A percentile compares a stretch with the other conserved stretches of the same genome.
Conservation (phyloP, 257 asterid genomes). For the Solanum boliviense region DNA sequence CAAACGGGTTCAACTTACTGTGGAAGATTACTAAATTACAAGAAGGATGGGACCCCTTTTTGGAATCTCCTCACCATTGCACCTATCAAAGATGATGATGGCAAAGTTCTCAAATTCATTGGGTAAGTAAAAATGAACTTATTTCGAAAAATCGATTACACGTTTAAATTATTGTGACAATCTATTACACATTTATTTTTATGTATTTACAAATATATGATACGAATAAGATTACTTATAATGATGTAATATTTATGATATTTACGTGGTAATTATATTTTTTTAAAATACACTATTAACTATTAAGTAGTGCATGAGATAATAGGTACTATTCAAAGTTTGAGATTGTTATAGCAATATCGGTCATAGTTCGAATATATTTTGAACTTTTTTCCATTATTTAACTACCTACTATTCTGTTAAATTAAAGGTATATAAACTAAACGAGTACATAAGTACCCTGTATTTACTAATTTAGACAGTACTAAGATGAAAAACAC, state of each 20-base stretch:
- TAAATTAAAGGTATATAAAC: neutral
- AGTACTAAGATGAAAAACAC: neutral
- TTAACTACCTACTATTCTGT: neutral
- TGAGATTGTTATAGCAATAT: too few species aligned
- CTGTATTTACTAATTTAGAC: neutral
- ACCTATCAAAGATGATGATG: conserved; percentile 87
- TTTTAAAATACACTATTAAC: too few species aligned
- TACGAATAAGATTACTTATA: too few species aligned
- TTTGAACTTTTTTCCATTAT: too few species aligned
- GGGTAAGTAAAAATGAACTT: conserved; percentile 31
- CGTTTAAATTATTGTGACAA: too few species aligned
- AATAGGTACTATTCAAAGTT: too few species aligned
- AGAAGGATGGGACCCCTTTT: conserved; percentile 91
- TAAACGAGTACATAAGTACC: neutral
- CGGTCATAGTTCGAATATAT: too few species aligned
- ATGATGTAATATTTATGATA: too few species aligned
- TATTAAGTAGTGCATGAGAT: too few species aligned
- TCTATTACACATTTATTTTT: too few species aligned
- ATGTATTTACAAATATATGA: neutral
- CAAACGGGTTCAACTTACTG: conserved; percentile 55
- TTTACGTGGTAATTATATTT: too few species aligned
- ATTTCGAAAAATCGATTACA: too few species aligned
- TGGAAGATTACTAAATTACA: conserved; percentile 87
- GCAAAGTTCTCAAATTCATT: conserved; percentile 77
- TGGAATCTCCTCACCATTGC: conserved; percentile 96